Percentiles rank a stretch among this genome's conserved stretches.
These are phyloP conservation scores for Eucalyptus sp. DNA, from an alignment of 345 rosid species.

Conservation along the genomic window DNA sequence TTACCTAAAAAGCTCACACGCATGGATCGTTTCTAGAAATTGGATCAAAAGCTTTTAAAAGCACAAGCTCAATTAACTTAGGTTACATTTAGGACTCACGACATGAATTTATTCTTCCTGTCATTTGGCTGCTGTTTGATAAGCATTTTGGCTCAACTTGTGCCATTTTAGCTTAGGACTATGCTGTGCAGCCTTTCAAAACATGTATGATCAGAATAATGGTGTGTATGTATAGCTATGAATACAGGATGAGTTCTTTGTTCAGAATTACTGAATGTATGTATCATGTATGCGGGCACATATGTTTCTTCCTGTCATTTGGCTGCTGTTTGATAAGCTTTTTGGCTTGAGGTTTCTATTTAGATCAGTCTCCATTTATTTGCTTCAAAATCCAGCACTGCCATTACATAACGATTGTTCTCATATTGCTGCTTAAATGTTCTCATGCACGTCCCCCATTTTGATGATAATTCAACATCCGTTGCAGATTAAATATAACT, in stretches of 20 bases:
- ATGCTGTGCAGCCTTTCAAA: background rate
- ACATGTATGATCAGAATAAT: background rate
- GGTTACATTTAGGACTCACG: background rate
- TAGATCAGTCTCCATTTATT: background rate
- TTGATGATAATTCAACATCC: background rate
- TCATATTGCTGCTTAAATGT: background rate
- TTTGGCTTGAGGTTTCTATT: background rate
- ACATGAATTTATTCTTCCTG: background rate
- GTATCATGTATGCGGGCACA: background rate
- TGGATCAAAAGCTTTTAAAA: background rate
- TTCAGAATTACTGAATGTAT: background rate
- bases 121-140: background rate
- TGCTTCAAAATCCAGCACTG: background rate
- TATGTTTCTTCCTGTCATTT: background rate
- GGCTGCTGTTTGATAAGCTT: background rate
- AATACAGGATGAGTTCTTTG: background rate
- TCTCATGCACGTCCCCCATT: background rate
- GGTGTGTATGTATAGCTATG: background rate
- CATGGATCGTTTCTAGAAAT: background rate
- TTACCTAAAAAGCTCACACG: background rate
- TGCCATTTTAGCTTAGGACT: background rate
- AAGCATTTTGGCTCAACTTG: background rate
- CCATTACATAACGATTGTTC: background rate
- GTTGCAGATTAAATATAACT: background rate
- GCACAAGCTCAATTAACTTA: background rate